Evolutionary conservation across 2,329 filamentous ascomycete genomes (phyloP), one percentile per base, ranked within the genome.

Genomic region (Biscogniauxia sp.): DNA sequence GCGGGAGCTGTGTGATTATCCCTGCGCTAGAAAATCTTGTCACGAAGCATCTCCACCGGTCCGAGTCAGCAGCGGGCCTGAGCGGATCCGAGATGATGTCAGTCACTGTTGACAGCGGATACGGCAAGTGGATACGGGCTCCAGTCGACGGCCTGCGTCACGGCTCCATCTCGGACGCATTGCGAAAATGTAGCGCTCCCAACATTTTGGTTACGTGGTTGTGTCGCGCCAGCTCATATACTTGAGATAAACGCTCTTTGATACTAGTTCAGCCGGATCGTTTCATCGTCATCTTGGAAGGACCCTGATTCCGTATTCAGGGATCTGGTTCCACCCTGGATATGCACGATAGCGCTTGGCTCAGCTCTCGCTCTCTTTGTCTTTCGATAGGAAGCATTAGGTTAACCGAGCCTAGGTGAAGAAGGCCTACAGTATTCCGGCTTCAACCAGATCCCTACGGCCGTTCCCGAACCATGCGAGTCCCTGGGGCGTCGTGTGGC

Each of bases 21-120:
- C 61, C 49, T 20, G 51, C 64, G 64, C 65, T 66, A 66, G 65
- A 62, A 67, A 64, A 66, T 60, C 58, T 57, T 57, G 54, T 64
- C 55, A 61, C 61, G 19, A 60, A 26, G 61, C 61, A 57, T 53
- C 53, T 55, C 56, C 51, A 65, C 25, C 25, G 11, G 25, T 13
- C 55, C 55, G 55, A 57, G 55, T 57, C 55, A 57, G 41, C 56
- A 63, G 64, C 64, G 65, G 65, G 64, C 59, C 62, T 53, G 56
- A 28, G 61, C 66, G 64, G 66, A 66, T 20, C 58, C 62, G 64
- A 57, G 59, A 66, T 68, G 66, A 68, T 66, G 64, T 68, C 66
- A 68, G 54, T 20, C 28, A 57, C 23, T 60, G 51, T 56, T 62
- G 56, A 62, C 62, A 61, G 64, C 65, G 62, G 65, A 54, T 60